phyloP scores from a whole-genome alignment of 2,329 filamentous ascomycete species.

The Colletotrichum plurivorum region DNA sequence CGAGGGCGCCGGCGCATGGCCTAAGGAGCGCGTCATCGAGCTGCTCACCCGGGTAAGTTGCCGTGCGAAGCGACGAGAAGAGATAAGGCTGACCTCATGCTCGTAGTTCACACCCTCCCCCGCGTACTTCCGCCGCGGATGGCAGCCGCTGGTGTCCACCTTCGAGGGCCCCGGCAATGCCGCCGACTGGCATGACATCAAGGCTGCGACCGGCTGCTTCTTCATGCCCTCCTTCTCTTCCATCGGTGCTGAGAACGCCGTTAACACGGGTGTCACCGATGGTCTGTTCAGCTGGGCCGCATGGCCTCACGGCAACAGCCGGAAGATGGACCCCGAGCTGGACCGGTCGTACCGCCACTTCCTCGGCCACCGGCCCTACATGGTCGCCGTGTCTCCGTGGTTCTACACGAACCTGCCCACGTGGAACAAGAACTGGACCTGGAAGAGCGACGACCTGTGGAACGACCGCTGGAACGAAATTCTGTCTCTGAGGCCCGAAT shows the following conservation, averaged over 20 bases:
- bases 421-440: slow-evolving; percentile 74
- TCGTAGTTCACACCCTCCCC: slow-evolving; percentile 18
- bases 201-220: slow-evolving; percentile 53
- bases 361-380: slow-evolving; percentile 49
- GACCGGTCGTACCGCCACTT: slow-evolving; percentile 42
- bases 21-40: slow-evolving; percentile 31
- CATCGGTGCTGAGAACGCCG: slow-evolving; percentile 49
- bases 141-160: slow-evolving; percentile 55
- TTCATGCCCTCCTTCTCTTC: slow-evolving; percentile 62
- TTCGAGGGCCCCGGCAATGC: slow-evolving; percentile 59
- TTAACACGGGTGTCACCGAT: slow-evolving; percentile 45
- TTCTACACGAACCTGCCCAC: slow-evolving; percentile 72
- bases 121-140: slow-evolving; percentile 43
- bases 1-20: slow-evolving; percentile 36
- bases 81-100: neutral
- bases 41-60: slow-evolving; percentile 26
- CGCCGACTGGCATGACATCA: slow-evolving; percentile 60
- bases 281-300: slow-evolving; percentile 55
- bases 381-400: slow-evolving; percentile 71
- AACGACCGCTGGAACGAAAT: slow-evolving; percentile 69
- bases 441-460: slow-evolving; percentile 74
- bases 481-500: slow-evolving; percentile 65
- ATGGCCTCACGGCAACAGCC: slow-evolving; percentile 50
- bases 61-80: no score
- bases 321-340: slow-evolving; percentile 38